Evolutionary conservation across 805 yeast species (phyloP).

Genomic region (Huiozyma sinensis): DNA sequence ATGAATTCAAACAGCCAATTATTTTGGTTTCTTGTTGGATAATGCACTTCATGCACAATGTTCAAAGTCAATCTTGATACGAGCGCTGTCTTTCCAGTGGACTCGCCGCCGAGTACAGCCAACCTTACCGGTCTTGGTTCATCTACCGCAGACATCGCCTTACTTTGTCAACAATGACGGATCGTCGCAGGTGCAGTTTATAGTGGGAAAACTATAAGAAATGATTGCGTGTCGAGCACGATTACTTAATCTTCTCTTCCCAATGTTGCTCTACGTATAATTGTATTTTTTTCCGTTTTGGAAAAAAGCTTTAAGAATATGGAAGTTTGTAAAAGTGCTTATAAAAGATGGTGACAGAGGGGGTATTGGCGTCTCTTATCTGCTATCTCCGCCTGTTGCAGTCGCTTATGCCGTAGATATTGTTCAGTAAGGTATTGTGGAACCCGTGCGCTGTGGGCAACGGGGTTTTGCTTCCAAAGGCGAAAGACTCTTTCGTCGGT

Average conservation of each 20-base stretch:
- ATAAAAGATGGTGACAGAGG: no score
- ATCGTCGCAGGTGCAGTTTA: no score
- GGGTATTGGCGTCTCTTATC: no score
- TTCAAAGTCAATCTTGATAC: conserved; percentile 39
- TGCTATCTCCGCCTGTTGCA: not conserved
- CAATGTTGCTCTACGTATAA: no score
- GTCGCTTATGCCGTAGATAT: conserved; percentile 5
- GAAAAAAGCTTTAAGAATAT: no score
- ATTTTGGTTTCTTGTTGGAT: conserved; percentile 57
- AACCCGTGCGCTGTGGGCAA: conserved; percentile 3
- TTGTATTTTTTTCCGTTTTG: no score
- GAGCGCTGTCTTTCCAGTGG: conserved; percentile 51
- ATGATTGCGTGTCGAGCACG: no score
- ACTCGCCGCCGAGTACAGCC: conserved; percentile 50
- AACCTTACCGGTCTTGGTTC: conserved; percentile 39
- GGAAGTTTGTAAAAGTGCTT: no score
- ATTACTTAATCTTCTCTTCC: no score
- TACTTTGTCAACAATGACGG: no score
- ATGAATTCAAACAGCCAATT: conserved; percentile 47
- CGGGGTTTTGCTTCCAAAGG: no score
- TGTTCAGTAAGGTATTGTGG: conserved; percentile 6
- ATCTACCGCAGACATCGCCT: conserved; percentile 1
- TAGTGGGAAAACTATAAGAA: no score
- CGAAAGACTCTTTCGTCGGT: not conserved
- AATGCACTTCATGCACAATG: conserved; percentile 54